Percentiles rank a stretch among this genome's conserved stretches.
Evolutionary conservation across 169 alveolate species (phyloP).

Genomic region (Plasmodium gallinaceum): DNA sequence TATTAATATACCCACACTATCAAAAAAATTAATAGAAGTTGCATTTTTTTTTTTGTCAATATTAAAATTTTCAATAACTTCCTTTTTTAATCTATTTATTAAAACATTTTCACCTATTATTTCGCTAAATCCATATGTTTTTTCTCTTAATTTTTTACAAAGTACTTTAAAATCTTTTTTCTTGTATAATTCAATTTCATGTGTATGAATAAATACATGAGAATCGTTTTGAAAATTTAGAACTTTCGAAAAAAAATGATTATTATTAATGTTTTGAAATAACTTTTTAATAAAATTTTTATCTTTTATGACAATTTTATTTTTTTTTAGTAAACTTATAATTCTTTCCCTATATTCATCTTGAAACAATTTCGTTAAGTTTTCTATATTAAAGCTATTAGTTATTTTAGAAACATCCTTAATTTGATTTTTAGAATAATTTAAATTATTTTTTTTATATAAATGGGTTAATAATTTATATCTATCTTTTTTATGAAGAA

Average conservation of each 20-base stretch:
- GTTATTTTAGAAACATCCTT: slow-evolving; percentile 30
- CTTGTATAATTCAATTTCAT: slow-evolving; percentile 60
- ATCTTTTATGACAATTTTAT: background rate
- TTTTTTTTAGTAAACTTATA: slow-evolving; percentile 12
- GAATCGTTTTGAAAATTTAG: slow-evolving; percentile 38
- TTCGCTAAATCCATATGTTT: slow-evolving; percentile 15
- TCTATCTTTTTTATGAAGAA: slow-evolving; percentile 24
- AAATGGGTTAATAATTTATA: slow-evolving; percentile 16
- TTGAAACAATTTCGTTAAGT: slow-evolving; percentile 22
- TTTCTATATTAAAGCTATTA: slow-evolving; percentile 15
- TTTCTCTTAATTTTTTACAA: background rate
- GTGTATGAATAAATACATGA: slow-evolving; percentile 20
- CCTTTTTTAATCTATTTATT: slow-evolving; percentile 2
- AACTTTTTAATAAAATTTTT: background rate
- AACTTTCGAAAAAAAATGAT: slow-evolving; percentile 32
- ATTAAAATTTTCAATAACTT: slow-evolving; percentile 19
- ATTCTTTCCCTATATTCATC: slow-evolving; percentile 64
- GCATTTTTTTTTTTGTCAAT: background rate
- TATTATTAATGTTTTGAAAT: background rate
- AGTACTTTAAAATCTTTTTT: background rate
- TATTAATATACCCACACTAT: slow-evolving; percentile 21
- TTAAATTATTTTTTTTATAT: slow-evolving; percentile 16
- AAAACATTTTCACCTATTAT: slow-evolving; percentile 35
- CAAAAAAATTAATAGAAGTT: background rate
- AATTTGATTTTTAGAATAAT: slow-evolving; percentile 2